Conservation (phyloP, 2,329 filamentous ascomycete genomes). For the Diaporthe eres region DNA sequence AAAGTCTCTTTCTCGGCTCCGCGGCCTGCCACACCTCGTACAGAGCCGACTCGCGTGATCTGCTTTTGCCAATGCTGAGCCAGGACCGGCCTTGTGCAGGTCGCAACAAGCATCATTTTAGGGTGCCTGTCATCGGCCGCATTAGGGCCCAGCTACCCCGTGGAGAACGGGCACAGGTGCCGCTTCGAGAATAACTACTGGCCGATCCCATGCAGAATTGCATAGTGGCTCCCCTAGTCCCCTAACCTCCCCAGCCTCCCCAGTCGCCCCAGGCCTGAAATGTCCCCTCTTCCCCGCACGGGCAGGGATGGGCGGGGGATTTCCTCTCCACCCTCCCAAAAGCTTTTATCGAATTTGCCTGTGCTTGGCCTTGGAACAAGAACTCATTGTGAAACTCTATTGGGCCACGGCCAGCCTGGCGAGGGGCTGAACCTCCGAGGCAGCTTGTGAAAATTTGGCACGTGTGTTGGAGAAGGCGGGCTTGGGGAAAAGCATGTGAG, state of each 20-base stretch:
- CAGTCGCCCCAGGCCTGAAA: neutral
- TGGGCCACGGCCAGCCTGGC: constrained; percentile 4
- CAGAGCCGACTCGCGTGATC: constrained; percentile 10
- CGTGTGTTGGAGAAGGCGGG: neutral
- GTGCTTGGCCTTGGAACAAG: constrained; percentile 18
- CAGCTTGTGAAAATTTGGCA: constrained; percentile 37
- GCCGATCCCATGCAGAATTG: constrained; percentile 14
- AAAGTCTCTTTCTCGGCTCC: neutral
- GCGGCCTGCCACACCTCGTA: neutral
- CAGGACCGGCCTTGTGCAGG: constrained; percentile 2
- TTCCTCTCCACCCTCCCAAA: constrained; percentile 10
- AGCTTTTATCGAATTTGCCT: constrained; percentile 27
- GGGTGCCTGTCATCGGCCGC: constrained; percentile 32
- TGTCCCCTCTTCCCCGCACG: constrained; percentile 9
- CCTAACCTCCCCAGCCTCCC: no score
- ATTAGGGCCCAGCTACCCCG: constrained; percentile 1
- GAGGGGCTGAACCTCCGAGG: constrained; percentile 33
- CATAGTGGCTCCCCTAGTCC: no score
- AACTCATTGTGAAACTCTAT: constrained; percentile 25
- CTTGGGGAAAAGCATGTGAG: constrained; percentile 24
- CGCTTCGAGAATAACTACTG: constrained; percentile 31
- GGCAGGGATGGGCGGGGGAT: neutral
- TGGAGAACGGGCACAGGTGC: constrained; percentile 11
- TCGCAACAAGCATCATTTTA: constrained; percentile 36
- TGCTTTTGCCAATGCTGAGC: neutral